These are phyloP conservation scores for Suhomyces canberraensis DNA, from an alignment of 805 yeast species.

Conservation along the genomic window DNA sequence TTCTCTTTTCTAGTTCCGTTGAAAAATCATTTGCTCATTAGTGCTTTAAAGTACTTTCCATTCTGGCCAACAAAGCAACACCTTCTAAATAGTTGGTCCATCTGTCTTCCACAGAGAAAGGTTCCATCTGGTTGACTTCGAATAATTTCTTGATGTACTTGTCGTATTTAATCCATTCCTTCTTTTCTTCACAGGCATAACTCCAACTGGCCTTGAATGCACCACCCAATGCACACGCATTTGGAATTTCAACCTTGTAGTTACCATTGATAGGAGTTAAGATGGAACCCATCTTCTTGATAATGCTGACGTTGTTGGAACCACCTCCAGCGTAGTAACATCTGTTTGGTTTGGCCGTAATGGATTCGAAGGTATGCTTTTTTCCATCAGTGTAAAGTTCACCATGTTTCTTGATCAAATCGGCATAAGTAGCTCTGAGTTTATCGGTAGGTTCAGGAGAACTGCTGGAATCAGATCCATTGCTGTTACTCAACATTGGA, in stretches of 20 bases:
- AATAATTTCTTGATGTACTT: slow-evolving; percentile 35
- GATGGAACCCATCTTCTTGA: slow-evolving; percentile 64
- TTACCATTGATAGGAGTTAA: slow-evolving; percentile 66
- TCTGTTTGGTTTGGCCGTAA: slow-evolving; percentile 58
- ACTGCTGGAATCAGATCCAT: not conserved
- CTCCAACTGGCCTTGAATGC: slow-evolving; percentile 85
- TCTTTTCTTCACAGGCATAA: slow-evolving; percentile 28
- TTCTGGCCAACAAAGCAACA: slow-evolving; percentile 47
- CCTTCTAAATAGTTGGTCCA: slow-evolving; percentile 54
- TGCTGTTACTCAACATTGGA: slow-evolving; percentile 56
- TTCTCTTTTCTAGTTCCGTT: no score
- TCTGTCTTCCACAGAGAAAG: slow-evolving; percentile 33
- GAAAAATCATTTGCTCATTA: no score
- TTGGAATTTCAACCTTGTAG: slow-evolving; percentile 70
- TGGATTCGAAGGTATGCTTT: slow-evolving; percentile 39
- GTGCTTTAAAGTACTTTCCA: slow-evolving; percentile 30
- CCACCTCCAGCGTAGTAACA: slow-evolving; percentile 89
- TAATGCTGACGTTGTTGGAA: slow-evolving; percentile 66
- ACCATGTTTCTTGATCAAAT: slow-evolving; percentile 34
- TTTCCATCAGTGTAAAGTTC: slow-evolving; percentile 49
- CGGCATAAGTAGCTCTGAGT: slow-evolving; percentile 20
- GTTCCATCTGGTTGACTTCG: slow-evolving; percentile 48
- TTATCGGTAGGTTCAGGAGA: slow-evolving; percentile 2
- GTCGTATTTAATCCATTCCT: slow-evolving; percentile 43
- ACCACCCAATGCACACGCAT: slow-evolving; percentile 92